Percentiles rank a stretch among this genome's conserved stretches.
Conservation (phyloP, 768 basidiomycete species). For the Amanita jacksonii region DNA sequence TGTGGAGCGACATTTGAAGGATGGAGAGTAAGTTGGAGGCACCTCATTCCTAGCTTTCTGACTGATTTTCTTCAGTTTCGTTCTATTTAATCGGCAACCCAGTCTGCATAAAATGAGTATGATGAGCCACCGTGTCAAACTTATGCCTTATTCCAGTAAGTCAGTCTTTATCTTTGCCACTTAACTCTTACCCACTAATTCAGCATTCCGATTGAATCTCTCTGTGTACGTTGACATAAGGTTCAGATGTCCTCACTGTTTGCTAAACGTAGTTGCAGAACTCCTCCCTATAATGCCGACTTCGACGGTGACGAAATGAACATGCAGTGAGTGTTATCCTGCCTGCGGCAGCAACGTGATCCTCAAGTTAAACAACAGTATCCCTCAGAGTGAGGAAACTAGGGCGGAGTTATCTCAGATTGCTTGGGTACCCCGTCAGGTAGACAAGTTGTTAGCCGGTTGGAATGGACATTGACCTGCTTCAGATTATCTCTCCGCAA, state of each 20-base stretch:
- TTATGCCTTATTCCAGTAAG: constrained; percentile 98
- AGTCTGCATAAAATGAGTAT: constrained; percentile 99
- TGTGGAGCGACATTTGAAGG: constrained; percentile 93
- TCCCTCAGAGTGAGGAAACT: constrained; percentile 98
- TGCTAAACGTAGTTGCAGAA: no score
- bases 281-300: constrained; percentile 98
- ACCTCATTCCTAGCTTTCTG: constrained; percentile 3
- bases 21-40: constrained; percentile 78
- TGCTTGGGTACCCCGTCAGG: constrained; percentile 97
- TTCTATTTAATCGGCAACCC: constrained; percentile 97
- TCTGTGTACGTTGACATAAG: constrained; percentile 68
- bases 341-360: constrained; percentile 2
- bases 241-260: constrained; percentile 19
- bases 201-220: constrained; percentile 94
- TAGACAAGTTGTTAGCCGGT: constrained; percentile 20
- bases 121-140: constrained; percentile 97
- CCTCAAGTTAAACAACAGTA: constrained; percentile 33
- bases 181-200: background rate
- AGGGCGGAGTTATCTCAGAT: constrained; percentile 97
- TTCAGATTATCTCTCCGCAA: constrained; percentile 95
- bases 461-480: constrained; percentile 2
- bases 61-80: constrained; percentile 41
- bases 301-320: constrained; percentile 99
- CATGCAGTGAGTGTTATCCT: constrained; percentile 79
- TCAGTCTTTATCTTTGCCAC: constrained; percentile 10